Evolutionary conservation across 2,329 filamentous ascomycete species (phyloP).

Genomic region (Verticillium nubilum): DNA sequence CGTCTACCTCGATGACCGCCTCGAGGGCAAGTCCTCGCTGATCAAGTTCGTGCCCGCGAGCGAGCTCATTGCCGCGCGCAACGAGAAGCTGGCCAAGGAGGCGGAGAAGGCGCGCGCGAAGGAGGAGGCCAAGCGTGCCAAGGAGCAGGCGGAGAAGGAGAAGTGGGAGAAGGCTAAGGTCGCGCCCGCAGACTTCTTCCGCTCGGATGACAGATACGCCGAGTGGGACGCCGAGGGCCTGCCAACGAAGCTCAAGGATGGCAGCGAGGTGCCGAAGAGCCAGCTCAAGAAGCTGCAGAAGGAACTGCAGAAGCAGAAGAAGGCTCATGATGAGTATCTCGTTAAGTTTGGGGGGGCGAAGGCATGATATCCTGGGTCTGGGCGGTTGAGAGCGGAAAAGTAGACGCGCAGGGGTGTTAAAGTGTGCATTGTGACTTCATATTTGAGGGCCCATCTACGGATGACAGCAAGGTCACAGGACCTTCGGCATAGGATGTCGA

Average conservation of each 20-base stretch:
- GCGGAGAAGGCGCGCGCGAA: conserved; percentile 54
- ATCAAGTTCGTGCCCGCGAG: conserved; percentile 60
- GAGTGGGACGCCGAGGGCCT: conserved; percentile 81
- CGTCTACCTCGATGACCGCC: conserved; percentile 82
- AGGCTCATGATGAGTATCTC: conserved; percentile 62
- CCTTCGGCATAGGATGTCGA: no score
- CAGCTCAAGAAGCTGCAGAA: conserved; percentile 78
- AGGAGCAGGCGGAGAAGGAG: conserved; percentile 46
- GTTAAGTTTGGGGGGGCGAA: conserved; percentile 8
- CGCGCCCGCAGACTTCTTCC: conserved; percentile 51
- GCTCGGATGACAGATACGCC: conserved; percentile 53
- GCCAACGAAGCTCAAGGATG: conserved; percentile 71
- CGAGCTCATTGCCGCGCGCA: conserved; percentile 51
- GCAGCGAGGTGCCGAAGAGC: conserved; percentile 71
- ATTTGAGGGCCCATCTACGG: no score
- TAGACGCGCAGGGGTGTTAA: not conserved
- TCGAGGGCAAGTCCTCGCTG: conserved; percentile 61
- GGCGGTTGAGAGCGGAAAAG: not conserved
- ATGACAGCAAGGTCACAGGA: no score
- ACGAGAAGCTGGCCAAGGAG: conserved; percentile 55
- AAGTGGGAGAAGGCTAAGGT: conserved; percentile 54
- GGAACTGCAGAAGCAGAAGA: conserved; percentile 88
- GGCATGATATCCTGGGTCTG: conserved; percentile 2
- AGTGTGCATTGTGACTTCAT: no score
- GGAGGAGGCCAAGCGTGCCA: conserved; percentile 47